Base-by-base conservation (phyloP, 2,329 filamentous ascomycete species). In the Aspergillus fijiensis region DNA sequence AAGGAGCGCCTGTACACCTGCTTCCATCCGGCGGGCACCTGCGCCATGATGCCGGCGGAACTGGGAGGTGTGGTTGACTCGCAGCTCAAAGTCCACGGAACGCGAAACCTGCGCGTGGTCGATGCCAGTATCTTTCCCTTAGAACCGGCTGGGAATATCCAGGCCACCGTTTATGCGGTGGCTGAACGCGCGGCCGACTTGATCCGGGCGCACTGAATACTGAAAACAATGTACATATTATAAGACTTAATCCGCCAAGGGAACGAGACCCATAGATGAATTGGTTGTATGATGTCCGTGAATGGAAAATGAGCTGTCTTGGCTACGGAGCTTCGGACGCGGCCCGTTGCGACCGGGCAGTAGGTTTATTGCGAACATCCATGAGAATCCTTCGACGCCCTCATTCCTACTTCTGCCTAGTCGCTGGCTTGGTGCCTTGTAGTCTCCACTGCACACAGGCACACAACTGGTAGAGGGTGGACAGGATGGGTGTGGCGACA, bases 121-220 rank as follows among this genome's bases (percentile, higher is more conserved):
- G 75, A 76, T 54, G 73, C 74, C 2, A 74, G 71, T 62, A 63
- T 74, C 14, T 69, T 76, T 31, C 74, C 74, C 1, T 63, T 77
- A 27, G 63, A 76, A 42, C 72, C 73, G 6, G 65, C 70, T 14
- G 74, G 72, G 2, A 75, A 78, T 66, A 72, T 77, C 16, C 71
- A 75, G 63, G 67, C 71, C 9, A 71, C 72, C 7, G 63, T 76
- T n/a, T 80, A 75, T 70, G 70, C 71, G 4, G 65, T 74, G 23
- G 73, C 70, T 0, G 72, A 75, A 61, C 70, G 69, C 51, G 72
- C 68, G 2, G 67, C 69, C 0, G 73, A 73, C 63, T 54, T 73
- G 11, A 70, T 72, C 39, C 49, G 52, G 21, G 29, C 21, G 9
- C 39, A 19, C 14, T 19, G 6, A 45, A 16, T 16, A 35, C 11